Base-by-base conservation (phyloP, 352 stramenopile genomes). In the Pythium brassicae region DNA sequence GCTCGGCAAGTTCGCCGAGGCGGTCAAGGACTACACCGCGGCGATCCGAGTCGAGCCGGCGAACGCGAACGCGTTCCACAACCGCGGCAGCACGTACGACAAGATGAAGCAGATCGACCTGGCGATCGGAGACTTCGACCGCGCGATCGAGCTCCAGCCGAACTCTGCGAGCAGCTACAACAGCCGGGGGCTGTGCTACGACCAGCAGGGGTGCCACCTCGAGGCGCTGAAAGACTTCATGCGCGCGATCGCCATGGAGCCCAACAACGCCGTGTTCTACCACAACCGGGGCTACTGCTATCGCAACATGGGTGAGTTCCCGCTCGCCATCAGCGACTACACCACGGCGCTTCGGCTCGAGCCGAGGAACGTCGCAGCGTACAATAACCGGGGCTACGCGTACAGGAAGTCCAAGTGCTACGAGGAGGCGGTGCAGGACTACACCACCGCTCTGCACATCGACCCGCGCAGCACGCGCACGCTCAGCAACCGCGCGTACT, bases 251-350 rank as follows among this genome's bases (percentile, higher is more conserved):
- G 54, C 69, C 12, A 65, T 93, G 53, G 85, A 95, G 58, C 76
- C 83, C 10, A 48, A 54, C 44, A 96, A 86, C 61, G 66, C 81
- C 39, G 78, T 92, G 27, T 92, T 91, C 57, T 87, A 81, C 55
- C 80, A 95, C 66, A 96, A 95, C 62, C 80, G 87, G 12, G 87
- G 85, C 37, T 93, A 91, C 55, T 94, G 81, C 61, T 83, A 89
- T 52, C 79, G 81, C 42, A 92, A 90, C 57, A 78, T 91, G 64
- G 76, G 81, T n/a, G 72, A 89, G 45, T 92, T 86, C 37, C 65
- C 74, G 27, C 67, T 77, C 4, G 81, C 83, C 15, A 76, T 90
- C 43, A 55, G 60, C 17, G 80, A 92, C 65, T 93, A 92, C 64
- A 83, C 71, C 26, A 62, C 67, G 47, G 83, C 84, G 9, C 56